Percentiles rank a stretch among this genome's conserved stretches.
Evolutionary conservation across 345 rosid genomes (phyloP).

Genomic region (Rubroshorea leprosula): DNA sequence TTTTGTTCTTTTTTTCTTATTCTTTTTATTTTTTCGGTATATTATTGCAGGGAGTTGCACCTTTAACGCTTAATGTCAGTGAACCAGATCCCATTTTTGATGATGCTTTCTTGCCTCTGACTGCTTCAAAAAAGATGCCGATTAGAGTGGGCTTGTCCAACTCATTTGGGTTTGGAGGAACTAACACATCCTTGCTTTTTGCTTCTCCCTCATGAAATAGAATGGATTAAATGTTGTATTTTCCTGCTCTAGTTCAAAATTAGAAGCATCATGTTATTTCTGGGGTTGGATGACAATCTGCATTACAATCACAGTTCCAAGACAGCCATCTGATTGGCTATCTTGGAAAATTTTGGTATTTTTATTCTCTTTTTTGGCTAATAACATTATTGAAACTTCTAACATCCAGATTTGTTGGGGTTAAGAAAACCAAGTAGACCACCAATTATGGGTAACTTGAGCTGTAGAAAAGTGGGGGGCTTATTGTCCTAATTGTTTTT

Average conservation of each 20-base stretch:
- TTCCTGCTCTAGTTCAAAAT: neutral
- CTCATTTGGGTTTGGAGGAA: slow-evolving; percentile 94
- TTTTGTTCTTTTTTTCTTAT: no score
- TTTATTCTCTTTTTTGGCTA: no score
- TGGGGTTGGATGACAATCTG: no score
- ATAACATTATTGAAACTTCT: no score
- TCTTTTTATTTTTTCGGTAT: no score
- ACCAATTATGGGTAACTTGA: no score
- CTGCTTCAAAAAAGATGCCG: slow-evolving; percentile 58
- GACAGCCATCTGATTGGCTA: no score
- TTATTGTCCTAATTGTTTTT: no score
- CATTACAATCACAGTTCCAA: neutral
- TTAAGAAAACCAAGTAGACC: no score
- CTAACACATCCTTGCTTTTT: slow-evolving; percentile 77
- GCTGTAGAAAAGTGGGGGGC: no score
- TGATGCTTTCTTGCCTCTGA: slow-evolving; percentile 56
- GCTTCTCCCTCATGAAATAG: slow-evolving; percentile 27
- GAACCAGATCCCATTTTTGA: slow-evolving; percentile 76
- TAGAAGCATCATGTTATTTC: neutral
- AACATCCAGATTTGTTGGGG: no score
- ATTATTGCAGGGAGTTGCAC: slow-evolving; percentile 72
- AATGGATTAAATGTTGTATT: neutral
- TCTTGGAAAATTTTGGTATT: no score
- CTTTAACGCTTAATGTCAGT: slow-evolving; percentile 67
- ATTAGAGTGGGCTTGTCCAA: slow-evolving; percentile 71